phyloP scores from a whole-genome alignment of 352 stramenopile genomes.

The Pythium biforme region DNA sequence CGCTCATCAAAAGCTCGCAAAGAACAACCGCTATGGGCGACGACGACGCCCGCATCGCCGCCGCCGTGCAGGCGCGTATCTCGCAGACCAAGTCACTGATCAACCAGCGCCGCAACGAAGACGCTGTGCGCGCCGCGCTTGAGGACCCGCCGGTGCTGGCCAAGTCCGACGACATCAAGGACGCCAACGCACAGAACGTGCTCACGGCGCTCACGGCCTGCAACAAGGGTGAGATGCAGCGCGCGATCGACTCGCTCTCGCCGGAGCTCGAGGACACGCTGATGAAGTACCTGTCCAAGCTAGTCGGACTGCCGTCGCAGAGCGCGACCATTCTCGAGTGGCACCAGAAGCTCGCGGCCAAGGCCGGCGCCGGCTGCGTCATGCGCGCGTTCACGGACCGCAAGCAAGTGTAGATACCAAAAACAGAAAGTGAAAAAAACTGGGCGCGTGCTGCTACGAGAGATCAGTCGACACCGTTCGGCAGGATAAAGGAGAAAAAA shows the following conservation, averaged over 20 bases:
- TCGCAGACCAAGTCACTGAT: conserved; percentile 70
- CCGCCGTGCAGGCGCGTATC: conserved; percentile 56
- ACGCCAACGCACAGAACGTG: conserved; percentile 79
- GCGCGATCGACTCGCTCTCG: conserved; percentile 69
- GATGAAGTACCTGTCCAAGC: conserved; percentile 90
- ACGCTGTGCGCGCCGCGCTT: conserved; percentile 69
- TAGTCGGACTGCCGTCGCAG: conserved; percentile 68
- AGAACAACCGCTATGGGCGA: conserved; percentile 39
- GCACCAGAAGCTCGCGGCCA: conserved; percentile 84
- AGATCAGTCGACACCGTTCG: too few relatives aligned
- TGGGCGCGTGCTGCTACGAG: conserved; percentile 1
- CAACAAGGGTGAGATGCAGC: conserved; percentile 88
- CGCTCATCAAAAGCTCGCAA: not conserved
- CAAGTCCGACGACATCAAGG: conserved; percentile 63
- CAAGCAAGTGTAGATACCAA: conserved; percentile 72
- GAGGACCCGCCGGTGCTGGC: conserved; percentile 69
- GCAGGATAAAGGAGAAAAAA: not conserved
- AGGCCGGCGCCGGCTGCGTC: conserved; percentile 85
- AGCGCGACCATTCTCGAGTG: conserved; percentile 85
- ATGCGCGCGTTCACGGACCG: conserved; percentile 87
- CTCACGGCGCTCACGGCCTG: conserved; percentile 71
- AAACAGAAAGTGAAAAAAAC: conserved; percentile 6
- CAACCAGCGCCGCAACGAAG: conserved; percentile 78
- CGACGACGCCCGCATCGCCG: conserved; percentile 53
- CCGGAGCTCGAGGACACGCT: conserved; percentile 73